Evolutionary conservation across 2,329 filamentous ascomycete species (phyloP).

Genomic region (Trichoderma sp.): DNA sequence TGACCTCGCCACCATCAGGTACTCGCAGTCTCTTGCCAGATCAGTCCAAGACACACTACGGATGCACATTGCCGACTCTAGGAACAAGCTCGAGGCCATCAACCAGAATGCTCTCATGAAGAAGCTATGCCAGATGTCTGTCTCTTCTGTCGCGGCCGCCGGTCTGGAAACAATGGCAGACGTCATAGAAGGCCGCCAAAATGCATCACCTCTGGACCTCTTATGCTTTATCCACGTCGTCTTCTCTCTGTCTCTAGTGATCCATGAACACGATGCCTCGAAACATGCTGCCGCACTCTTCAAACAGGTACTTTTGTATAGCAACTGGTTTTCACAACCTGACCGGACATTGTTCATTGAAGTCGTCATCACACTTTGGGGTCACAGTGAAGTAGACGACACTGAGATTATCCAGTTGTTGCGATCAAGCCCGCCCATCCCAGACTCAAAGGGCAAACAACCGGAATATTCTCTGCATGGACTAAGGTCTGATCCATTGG

Average conservation of each 20-base stretch:
- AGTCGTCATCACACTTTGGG: conserved; percentile 54
- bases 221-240: conserved; percentile 58
- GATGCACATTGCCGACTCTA: conserved; percentile 51
- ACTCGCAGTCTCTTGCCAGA: conserved; percentile 43
- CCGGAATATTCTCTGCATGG: conserved; percentile 33
- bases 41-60: conserved; percentile 52
- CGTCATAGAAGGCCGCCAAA: conserved; percentile 46
- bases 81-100: conserved; percentile 48
- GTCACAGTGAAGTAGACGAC: conserved; percentile 44
- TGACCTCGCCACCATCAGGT: conserved; percentile 15
- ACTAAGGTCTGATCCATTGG: conserved; percentile 44
- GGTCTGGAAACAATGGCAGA: conserved; percentile 49
- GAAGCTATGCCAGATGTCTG: conserved; percentile 47
- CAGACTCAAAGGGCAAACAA: conserved; percentile 49
- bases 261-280: conserved; percentile 48
- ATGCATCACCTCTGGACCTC: conserved; percentile 48
- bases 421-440: conserved; percentile 31
- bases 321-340: conserved; percentile 43
- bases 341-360: conserved; percentile 48
- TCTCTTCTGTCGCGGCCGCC: conserved; percentile 44
- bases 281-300: conserved; percentile 49
- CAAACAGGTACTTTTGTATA: conserved; percentile 52
- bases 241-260: conserved; percentile 54
- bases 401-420: conserved; percentile 39
- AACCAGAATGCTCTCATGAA: conserved; percentile 48